phyloP scores from a whole-genome alignment of 2,329 filamentous ascomycete species.

The Aspergillus sclerotialis region DNA sequence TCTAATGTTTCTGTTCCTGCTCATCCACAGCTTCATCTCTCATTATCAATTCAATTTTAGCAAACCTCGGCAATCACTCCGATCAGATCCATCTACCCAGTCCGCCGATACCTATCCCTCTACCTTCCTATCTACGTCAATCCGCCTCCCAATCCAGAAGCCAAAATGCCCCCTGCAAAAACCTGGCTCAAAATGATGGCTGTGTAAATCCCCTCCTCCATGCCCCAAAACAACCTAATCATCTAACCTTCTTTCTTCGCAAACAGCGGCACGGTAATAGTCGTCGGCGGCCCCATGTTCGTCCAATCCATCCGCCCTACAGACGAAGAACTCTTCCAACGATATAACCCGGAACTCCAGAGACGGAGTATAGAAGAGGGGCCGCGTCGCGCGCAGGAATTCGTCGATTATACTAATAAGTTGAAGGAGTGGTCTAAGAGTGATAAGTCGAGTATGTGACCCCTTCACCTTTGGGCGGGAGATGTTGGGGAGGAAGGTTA shows the following conservation, averaged over 20 bases:
- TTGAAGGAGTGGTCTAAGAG: conserved; percentile 87
- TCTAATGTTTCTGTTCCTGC: no score
- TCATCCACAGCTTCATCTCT: no score
- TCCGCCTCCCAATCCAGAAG: no score
- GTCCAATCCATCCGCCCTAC: conserved; percentile 67
- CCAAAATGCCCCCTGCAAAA: not conserved
- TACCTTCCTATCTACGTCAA: no score
- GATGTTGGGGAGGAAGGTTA: not conserved
- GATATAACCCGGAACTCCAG: conserved; percentile 92
- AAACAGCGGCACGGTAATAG: conserved; percentile 62
- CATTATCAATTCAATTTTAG: no score
- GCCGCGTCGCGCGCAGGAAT: conserved; percentile 70
- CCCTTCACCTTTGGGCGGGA: not conserved
- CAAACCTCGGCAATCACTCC: no score
- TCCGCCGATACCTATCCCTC: no score
- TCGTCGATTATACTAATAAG: conserved; percentile 76
- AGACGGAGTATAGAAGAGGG: conserved; percentile 76
- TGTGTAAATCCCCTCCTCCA: conserved; percentile 47
- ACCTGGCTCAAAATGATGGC: conserved; percentile 62
- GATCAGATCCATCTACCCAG: no score
- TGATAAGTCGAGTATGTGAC: conserved; percentile 72
- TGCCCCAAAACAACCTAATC: conserved; percentile 5
- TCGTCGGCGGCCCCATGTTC: conserved; percentile 77
- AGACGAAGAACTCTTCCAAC: conserved; percentile 83
- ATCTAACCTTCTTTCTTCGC: not conserved